Evolutionary conservation across 768 basidiomycete species (phyloP), one percentile per base, ranked within the genome.

Genomic region (Thelephora aurantiotincta): DNA sequence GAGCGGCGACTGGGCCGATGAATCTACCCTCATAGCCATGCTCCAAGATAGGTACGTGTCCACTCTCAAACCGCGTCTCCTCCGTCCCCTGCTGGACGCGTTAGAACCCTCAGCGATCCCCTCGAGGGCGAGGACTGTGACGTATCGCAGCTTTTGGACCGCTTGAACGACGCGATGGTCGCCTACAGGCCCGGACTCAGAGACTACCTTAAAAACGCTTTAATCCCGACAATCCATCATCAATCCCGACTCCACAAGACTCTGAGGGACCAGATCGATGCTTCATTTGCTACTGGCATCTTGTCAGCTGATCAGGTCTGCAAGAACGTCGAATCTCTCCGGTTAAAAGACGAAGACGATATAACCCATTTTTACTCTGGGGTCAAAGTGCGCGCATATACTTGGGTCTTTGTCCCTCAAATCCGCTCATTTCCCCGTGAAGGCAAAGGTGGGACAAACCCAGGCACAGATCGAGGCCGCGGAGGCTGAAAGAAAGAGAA

Each of bases 221-320:
- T 68, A 47, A 50, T 69, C 13, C 70, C 67, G 2, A 64, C 63
- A 35, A 51, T 63, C 5, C 56, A 59, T 3, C 60, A 56, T 51
- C 61, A 68, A 45, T 62, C 58, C 33, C 57, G 62, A n/a, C 55
- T 64, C 46, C 70, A 70, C 52, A 60, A 57, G 12, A 50, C 50
- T 20, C 45, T 70, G 33, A 63, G 64, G 20, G 51, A 58, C 30
- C 56, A 67, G 51, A 56, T 65, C 23, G 59, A 67, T 44, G 50
- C 63, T 0, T 50, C 55, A 13, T 61, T 60, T 22, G 52, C 57
- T 1, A 59, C 59, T 3, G 78, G 74, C 6, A 57, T 82, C 33
- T 58, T 74, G 11, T 58, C 63, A 5, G 75, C 82, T 61, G 72
- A 81, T 56, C 67, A 69, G 14, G 73, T 69, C 18, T 72, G 76